These are phyloP conservation scores for Cyberlindnera saturnus DNA, from an alignment of 805 yeast species.

Conservation along the genomic window DNA sequence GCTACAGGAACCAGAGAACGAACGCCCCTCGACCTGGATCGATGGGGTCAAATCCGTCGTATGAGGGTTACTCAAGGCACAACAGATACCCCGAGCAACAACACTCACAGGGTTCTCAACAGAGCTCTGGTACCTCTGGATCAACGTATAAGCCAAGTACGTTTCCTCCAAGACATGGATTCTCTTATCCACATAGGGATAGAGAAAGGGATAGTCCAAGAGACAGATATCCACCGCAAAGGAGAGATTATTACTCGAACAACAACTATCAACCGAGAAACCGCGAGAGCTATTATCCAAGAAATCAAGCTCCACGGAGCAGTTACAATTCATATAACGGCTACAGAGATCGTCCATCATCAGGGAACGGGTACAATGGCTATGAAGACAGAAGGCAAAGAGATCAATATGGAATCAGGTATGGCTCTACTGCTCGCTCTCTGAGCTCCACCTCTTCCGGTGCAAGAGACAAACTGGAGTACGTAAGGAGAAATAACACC, in stretches of 20 bases:
- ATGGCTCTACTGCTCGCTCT: neutral
- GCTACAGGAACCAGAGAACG: slow-evolving; percentile 13
- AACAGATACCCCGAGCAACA: neutral
- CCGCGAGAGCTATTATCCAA: neutral
- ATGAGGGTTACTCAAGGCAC: slow-evolving; percentile 5
- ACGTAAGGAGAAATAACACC: neutral
- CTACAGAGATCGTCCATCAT: neutral
- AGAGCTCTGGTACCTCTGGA: slow-evolving; percentile 1
- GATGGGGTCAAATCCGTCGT: neutral
- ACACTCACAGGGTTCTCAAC: slow-evolving; percentile 2
- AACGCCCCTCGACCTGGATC: slow-evolving; percentile 8
- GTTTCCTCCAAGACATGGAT: neutral
- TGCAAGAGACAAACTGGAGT: neutral
- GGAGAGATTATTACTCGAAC: neutral
- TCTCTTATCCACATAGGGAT: slow-evolving; percentile 1
- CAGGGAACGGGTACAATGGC: neutral
- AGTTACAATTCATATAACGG: slow-evolving; percentile 1
- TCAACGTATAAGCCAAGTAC: slow-evolving; percentile 7
- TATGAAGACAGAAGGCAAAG: slow-evolving; percentile 10
- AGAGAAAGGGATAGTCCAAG: neutral
- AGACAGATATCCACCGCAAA: neutral
- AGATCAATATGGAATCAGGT: slow-evolving; percentile 1
- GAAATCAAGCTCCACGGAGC: neutral
- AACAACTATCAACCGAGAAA: slow-evolving; percentile 1
- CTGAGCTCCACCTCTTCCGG: neutral